These are phyloP conservation scores for Gastrolobium villosum DNA, from an alignment of 306 rosid species.

Conservation along the genomic window DNA sequence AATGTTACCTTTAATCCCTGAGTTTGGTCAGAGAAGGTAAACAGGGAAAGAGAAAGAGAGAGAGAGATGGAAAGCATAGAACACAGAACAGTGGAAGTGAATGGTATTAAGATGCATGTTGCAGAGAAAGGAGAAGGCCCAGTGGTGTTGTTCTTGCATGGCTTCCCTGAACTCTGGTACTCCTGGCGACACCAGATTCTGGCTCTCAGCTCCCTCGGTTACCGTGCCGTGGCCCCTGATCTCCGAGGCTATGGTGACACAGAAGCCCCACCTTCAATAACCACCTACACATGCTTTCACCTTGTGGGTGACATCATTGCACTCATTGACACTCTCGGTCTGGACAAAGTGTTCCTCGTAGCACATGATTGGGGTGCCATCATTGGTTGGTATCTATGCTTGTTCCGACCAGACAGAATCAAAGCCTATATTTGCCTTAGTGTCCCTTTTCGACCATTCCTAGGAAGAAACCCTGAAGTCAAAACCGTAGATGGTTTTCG, in stretches of 20 bases:
- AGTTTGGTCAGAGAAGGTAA: background rate
- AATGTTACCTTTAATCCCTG: too few relatives aligned
- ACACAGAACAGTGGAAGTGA: slow-evolving; percentile 51
- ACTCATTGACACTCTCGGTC: slow-evolving; percentile 48
- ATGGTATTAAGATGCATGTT: slow-evolving; percentile 55
- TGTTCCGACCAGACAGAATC: slow-evolving; percentile 54
- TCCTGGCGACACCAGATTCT: slow-evolving; percentile 58
- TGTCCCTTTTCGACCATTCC: slow-evolving; percentile 47
- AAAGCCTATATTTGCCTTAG: slow-evolving; percentile 55
- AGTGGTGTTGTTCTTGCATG: slow-evolving; percentile 54
- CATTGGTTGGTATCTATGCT: slow-evolving; percentile 54
- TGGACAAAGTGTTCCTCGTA: slow-evolving; percentile 44
- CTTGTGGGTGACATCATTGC: slow-evolving; percentile 51
- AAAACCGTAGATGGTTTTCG: slow-evolving; percentile 37
- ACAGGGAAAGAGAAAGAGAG: background rate
- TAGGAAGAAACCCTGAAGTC: slow-evolving; percentile 34
- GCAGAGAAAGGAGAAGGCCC: slow-evolving; percentile 60
- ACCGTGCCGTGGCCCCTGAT: slow-evolving; percentile 54
- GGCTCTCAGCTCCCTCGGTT: slow-evolving; percentile 49
- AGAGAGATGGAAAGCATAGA: slow-evolving; percentile 41
- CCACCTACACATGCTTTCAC: slow-evolving; percentile 45
- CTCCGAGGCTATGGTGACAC: slow-evolving; percentile 57
- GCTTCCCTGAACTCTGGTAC: slow-evolving; percentile 61
- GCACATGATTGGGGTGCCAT: slow-evolving; percentile 57
- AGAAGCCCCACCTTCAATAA: slow-evolving; percentile 34